These are phyloP conservation scores for Thermomyces lanuginosus DNA, from an alignment of 2,329 filamentous ascomycete species.

Conservation along the genomic window DNA sequence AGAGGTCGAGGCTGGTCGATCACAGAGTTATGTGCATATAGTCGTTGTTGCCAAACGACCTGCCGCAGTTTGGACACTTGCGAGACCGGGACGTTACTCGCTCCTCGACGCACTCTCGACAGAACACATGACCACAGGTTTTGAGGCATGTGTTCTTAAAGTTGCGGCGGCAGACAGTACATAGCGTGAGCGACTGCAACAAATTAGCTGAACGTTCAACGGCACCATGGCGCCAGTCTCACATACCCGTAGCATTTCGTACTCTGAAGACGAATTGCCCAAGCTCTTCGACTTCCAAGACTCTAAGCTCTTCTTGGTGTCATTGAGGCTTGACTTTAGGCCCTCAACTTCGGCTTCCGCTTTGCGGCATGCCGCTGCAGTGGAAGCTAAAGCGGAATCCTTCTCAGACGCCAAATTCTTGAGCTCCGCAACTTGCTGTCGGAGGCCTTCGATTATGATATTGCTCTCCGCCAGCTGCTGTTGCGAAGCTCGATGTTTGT, in stretches of 20 bases:
- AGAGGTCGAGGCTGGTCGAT: conserved; percentile 7
- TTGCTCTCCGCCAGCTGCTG: conserved; percentile 52
- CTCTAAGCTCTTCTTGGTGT: conserved; percentile 68
- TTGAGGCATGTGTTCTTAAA: conserved; percentile 92
- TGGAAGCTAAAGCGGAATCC: conserved; percentile 51
- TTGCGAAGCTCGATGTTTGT: conserved; percentile 62
- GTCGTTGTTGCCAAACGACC: conserved; percentile 80
- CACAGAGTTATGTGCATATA: conserved; percentile 49
- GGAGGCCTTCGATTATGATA: conserved; percentile 54
- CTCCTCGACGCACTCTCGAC: conserved; percentile 76
- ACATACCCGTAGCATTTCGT: conserved; percentile 74
- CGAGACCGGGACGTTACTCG: conserved; percentile 76
- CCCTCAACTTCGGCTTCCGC: conserved; percentile 60
- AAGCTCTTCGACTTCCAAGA: conserved; percentile 69
- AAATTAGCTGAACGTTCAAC: conserved; percentile 1
- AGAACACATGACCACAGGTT: conserved; percentile 90
- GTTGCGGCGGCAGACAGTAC: conserved; percentile 79
- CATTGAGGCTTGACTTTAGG: conserved; percentile 58
- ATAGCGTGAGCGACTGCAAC: conserved; percentile 56
- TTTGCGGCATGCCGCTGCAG: conserved; percentile 44
- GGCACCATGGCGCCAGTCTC: conserved; percentile 1
- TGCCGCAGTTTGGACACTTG: conserved; percentile 89
- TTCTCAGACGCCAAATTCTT: conserved; percentile 59
- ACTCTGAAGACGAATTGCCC: conserved; percentile 65
- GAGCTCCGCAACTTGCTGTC: conserved; percentile 60